Conservation (phyloP, 2,329 filamentous ascomycete species). For the Scedosporium boydii region DNA sequence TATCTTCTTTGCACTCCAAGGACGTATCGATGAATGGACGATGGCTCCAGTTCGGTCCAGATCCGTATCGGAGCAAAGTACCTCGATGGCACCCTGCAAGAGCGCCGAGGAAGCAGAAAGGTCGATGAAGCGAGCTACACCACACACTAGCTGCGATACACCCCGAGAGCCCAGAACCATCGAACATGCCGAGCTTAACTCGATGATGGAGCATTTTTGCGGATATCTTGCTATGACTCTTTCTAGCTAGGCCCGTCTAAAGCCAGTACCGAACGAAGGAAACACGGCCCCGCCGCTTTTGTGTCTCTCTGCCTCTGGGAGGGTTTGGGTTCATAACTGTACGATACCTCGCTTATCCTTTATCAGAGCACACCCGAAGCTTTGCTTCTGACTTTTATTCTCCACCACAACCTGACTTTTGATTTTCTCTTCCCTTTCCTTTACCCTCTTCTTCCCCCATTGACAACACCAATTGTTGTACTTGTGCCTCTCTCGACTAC, state of each 20-base stretch:
- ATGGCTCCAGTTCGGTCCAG: not conserved
- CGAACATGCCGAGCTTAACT: not conserved
- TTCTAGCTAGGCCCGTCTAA: not conserved
- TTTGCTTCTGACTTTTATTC: conserved; percentile 1
- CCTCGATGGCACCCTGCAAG: not conserved
- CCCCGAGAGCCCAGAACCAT: not conserved
- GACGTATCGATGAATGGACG: no score
- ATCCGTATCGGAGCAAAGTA: not conserved
- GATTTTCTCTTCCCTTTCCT: not conserved
- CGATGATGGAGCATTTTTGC: not conserved
- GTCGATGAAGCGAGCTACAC: not conserved
- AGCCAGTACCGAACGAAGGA: not conserved
- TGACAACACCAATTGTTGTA: no score
- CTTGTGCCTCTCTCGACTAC: no score
- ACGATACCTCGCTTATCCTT: not conserved
- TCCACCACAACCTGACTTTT: not conserved
- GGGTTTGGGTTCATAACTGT: not conserved
- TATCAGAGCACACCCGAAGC: not conserved
- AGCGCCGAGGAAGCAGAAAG: not conserved
- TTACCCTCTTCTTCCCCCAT: not conserved
- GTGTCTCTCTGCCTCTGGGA: not conserved
- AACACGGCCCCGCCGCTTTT: not conserved
- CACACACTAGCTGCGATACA: not conserved
- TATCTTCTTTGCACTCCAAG: not conserved
- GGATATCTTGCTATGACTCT: not conserved